Conservation (phyloP, 495 filamentous ascomycete species). For the Bacidia gigantensis region DNA sequence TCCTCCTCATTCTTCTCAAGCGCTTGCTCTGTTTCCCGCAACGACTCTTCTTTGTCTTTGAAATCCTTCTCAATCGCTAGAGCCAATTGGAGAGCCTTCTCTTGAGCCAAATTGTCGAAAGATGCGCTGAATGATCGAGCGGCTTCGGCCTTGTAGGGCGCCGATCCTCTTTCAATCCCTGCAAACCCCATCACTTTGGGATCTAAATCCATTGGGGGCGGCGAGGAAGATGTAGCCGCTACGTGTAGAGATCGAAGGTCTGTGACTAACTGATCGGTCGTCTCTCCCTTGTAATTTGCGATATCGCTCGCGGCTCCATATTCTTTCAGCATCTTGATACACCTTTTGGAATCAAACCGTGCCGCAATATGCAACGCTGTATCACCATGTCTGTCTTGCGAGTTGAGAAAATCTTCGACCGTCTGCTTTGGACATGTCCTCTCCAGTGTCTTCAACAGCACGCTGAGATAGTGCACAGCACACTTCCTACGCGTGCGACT, state of each 20-base stretch:
- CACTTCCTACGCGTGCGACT: conserved; percentile 67
- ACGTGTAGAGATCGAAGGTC: conserved; percentile 2
- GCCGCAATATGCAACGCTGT: conserved; percentile 82
- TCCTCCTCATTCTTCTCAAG: conserved; percentile 4
- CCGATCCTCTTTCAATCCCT: background rate
- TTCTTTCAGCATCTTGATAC: conserved; percentile 55
- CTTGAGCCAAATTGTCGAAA: conserved; percentile 10
- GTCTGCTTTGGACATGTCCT: conserved; percentile 52
- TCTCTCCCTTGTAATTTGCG: conserved; percentile 61
- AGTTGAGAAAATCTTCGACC: conserved; percentile 54
- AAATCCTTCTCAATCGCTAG: conserved; percentile 15
- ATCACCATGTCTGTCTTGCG: conserved; percentile 70
- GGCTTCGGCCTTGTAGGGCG: conserved; percentile 14
- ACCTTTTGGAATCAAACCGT: conserved; percentile 55
- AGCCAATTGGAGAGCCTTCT: conserved; percentile 13
- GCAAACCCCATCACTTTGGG: too few relatives aligned
- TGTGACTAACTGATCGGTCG: conserved; percentile 59
- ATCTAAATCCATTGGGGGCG: conserved; percentile 1
- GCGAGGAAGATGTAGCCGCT: conserved; percentile 17
- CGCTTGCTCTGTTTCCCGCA: conserved; percentile 11
- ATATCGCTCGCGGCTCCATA: conserved; percentile 65
- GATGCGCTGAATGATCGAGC: conserved; percentile 17
- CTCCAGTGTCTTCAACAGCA: conserved; percentile 69
- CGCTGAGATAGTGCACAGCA: conserved; percentile 83
- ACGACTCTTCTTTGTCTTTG: conserved; percentile 13